Percentiles rank a stretch among this genome's conserved stretches.
phyloP scores from a whole-genome alignment of 2,329 filamentous ascomycete genomes.

The Calonectria honghensis region DNA sequence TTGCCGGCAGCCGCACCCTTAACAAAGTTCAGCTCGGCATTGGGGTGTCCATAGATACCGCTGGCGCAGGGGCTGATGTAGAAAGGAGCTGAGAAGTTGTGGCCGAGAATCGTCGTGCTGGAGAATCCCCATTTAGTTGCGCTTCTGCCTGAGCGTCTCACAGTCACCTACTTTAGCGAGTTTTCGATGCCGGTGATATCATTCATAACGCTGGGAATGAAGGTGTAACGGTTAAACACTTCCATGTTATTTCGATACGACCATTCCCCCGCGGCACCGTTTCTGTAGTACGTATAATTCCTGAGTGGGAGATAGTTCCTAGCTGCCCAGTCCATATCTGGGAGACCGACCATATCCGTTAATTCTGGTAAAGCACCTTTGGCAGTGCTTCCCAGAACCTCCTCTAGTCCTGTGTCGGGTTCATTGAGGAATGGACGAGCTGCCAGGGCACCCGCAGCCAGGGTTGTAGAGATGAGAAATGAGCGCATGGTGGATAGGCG shows the following conservation, averaged over 20 bases:
- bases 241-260: slow-evolving; percentile 73
- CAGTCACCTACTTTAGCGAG: slow-evolving; percentile 50
- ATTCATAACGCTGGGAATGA: slow-evolving; percentile 67
- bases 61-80: slow-evolving; percentile 69
- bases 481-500: slow-evolving; percentile 24
- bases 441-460: slow-evolving; percentile 59
- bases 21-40: slow-evolving; percentile 68
- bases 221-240: slow-evolving; percentile 66
- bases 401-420: slow-evolving; percentile 65
- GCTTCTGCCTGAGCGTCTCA: too few species aligned
- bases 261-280: slow-evolving; percentile 71
- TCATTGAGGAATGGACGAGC: slow-evolving; percentile 64
- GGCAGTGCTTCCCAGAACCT: slow-evolving; percentile 57
- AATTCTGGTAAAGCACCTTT: slow-evolving; percentile 62
- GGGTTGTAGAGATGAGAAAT: slow-evolving; percentile 35
- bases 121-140: background rate
- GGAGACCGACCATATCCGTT: slow-evolving; percentile 65
- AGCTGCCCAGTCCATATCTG: slow-evolving; percentile 71
- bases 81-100: slow-evolving; percentile 70
- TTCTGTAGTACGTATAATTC: slow-evolving; percentile 66
- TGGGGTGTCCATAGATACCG: slow-evolving; percentile 63
- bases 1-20: slow-evolving; percentile 65
- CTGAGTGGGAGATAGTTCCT: slow-evolving; percentile 64
- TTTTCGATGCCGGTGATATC: slow-evolving; percentile 65
- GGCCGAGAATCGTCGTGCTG: slow-evolving; percentile 66